Evolutionary conservation across 1,284 basidiomycete species (phyloP), one percentile per base, ranked within the genome.

Genomic region (Gomphus sp.): DNA sequence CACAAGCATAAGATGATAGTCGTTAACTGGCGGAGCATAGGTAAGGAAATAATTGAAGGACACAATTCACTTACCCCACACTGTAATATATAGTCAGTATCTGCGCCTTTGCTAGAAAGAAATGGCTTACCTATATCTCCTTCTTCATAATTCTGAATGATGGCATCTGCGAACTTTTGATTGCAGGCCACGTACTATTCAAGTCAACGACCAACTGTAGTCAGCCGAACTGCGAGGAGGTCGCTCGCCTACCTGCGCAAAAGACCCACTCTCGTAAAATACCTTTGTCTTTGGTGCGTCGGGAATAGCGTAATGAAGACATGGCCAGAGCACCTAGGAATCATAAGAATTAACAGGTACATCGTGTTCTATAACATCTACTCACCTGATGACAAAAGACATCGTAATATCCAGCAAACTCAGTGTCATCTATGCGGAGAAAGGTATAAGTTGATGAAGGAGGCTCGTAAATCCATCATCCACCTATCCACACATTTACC

Each of bases 1-100:
- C 18, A 93, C 79, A 37, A 94, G 82, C 76, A 93, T 85, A 47
- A 94, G 81, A 66, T 94, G 92, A 67, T 91, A 91, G 71, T 91
- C 89, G 68, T 92, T 91, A 2, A 91, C 79, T 59, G n/a, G 18
- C 14, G 4, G n/a, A 50, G 25, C n/a, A 11, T 54, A 22, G 34
- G 28, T 16, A 48, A 50, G 33, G 14, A 16, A 34, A 14, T 0
- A 34, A 34, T 34, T 7, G 47, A 49, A 52, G 4, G 22, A 25
- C 22, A 25, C 14, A 34, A n/a, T 36, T 10, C 34, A 55, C 58
- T 34, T 45, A 59, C 58, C 52, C 85, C 84, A 89, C 62, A 89
- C 78, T 79, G 60, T 41, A 37, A 41, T 18, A 51, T 39, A 14
- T 47, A 14, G 11, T 47, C 14, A 44, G 14, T 34, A 53, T 50